Evolutionary conservation across 2,329 filamentous ascomycete genomes (phyloP), one percentile per base, ranked within the genome.

Genomic region (Penicillium corylophilum): DNA sequence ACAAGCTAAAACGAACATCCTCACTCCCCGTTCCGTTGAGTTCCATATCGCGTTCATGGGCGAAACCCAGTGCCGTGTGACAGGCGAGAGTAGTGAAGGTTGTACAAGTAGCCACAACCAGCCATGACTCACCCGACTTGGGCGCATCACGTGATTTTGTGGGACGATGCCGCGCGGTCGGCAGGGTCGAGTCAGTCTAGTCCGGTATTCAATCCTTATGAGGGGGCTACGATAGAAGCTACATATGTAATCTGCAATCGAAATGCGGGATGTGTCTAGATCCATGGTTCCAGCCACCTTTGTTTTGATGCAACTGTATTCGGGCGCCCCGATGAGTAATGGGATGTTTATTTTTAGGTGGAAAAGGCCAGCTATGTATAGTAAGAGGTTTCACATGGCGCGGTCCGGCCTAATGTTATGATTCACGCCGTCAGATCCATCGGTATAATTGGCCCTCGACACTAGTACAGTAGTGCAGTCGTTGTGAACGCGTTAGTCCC

Each of bases 61-160:
- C 16, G 5, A 16, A n/a, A 31, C 55, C 49, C 54, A 59, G 54
- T 53, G 49, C 35, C 46, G 57, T 57, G 47, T 50, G 23, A 55
- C 54, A 5, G 49, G 35, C 3, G 36, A 39, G 51, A 12, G 42
- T 31, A 20, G 12, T 44, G 18, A 5, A 29, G 9, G 44, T 41
- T 23, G 42, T 38, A 38, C 35, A 38, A 38, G 9, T 18, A 18
- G 35, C 35, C 2, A 16, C n/a, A 35, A 4, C 16, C 3, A 9
- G 7, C 6, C n/a, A 35, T 18, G 33, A n/a, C 33, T 50, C 51
- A 46, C 26, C 42, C 46, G 47, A 54, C 28, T 20, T 12, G 29
- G 4, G 5, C 22, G 22, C 10, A 15, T 28, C 24, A 23, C 13
- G 44, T 24, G 28, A 16, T 24, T 24, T 2, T 7, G 6, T 16